A percentile compares a stretch with the other conserved stretches of the same genome.
These are phyloP conservation scores for Misopates orontium DNA, from an alignment of 257 asterid species.

Conservation along the genomic window DNA sequence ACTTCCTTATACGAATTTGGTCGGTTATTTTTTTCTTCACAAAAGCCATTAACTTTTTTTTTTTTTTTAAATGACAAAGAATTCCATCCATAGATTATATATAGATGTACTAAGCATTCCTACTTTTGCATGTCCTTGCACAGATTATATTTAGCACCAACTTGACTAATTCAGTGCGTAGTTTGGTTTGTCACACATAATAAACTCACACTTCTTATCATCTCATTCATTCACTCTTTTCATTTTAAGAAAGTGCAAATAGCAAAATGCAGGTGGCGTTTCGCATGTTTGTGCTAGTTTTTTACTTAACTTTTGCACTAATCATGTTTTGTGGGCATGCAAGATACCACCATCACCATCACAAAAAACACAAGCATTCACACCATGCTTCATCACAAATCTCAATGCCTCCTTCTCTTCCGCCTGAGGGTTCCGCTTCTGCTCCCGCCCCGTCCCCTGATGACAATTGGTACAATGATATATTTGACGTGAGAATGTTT, in stretches of 20 bases:
- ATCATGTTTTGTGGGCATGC: conserved; percentile 28
- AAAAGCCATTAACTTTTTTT: conserved; percentile 15
- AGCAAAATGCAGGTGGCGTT: conserved; percentile 14
- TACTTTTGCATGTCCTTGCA: conserved; percentile 40
- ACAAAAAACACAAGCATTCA: conserved; percentile 30
- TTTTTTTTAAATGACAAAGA: not conserved
- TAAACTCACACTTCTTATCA: conserved; percentile 28
- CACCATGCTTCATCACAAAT: conserved; percentile 38
- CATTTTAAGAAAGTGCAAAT: not conserved
- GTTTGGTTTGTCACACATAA: conserved; percentile 29
- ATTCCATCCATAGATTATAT: conserved; percentile 8
- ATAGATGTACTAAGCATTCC: conserved; percentile 24
- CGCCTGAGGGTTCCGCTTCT: conserved; percentile 4
- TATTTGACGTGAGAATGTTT: conserved; percentile 46
- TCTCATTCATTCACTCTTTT: conserved; percentile 1
- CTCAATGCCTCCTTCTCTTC: conserved; percentile 39
- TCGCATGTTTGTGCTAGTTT: conserved; percentile 13
- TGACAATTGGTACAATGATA: not conserved
- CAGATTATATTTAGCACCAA: conserved; percentile 25
- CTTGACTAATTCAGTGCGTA: conserved; percentile 30
- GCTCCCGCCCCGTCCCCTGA: conserved; percentile 30
- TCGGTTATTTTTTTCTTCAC: conserved; percentile 22
- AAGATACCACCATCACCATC: conserved; percentile 45
- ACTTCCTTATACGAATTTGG: conserved; percentile 22
- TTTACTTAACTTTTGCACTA: conserved; percentile 26